Conservation (phyloP, 139 green algal genomes). For the Edaphochlamys debaryana region DNA sequence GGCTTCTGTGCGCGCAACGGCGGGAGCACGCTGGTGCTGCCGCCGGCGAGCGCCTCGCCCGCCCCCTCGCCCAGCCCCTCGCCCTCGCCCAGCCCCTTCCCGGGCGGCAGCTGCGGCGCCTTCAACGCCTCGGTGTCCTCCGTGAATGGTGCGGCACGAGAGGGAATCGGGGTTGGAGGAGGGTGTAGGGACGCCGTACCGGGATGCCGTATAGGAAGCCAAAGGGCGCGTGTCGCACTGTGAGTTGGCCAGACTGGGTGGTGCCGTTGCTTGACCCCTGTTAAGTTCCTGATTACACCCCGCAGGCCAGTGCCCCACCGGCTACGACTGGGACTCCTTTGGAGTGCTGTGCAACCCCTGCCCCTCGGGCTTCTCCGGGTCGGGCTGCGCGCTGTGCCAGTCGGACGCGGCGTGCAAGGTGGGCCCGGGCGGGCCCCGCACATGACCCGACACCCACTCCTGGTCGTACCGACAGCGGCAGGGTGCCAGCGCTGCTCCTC, state of each 20-base stretch:
- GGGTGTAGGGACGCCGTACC: no score
- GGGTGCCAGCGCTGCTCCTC: no score
- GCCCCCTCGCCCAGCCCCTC: neutral
- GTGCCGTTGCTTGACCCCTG: neutral
- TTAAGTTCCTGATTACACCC: neutral
- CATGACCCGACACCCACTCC: no score
- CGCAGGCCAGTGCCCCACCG: conserved; percentile 21
- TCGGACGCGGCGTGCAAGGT: conserved; percentile 20
- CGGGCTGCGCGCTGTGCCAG: conserved; percentile 13
- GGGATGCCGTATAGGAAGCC: neutral
- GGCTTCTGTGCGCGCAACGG: neutral
- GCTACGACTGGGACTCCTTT: conserved; percentile 14
- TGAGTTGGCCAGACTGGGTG: no score
- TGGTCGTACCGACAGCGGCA: no score
- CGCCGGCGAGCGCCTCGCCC: neutral
- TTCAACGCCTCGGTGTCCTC: neutral
- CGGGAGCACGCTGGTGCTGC: no score
- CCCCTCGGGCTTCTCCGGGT: conserved; percentile 18
- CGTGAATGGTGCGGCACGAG: neutral
- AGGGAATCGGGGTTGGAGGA: no score
- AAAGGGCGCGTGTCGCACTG: no score
- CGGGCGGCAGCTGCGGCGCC: no score
- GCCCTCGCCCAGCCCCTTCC: neutral
- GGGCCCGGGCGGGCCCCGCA: no score
- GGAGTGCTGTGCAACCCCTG: neutral